Conservation (phyloP, 306 rosid genomes). For the Cicer pinnatifidum region DNA sequence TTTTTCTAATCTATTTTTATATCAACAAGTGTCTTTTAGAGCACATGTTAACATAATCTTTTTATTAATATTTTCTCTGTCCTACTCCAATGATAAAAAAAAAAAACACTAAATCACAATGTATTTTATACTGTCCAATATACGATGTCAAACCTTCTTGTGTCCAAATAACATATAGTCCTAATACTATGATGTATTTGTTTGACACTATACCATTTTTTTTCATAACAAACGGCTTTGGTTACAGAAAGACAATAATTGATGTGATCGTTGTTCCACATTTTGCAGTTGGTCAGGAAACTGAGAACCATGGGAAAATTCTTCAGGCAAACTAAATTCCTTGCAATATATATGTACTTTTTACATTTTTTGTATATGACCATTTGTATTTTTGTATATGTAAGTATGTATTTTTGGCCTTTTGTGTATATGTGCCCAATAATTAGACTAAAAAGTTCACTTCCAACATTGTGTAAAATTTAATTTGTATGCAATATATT, state of each 20-base stretch:
- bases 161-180: too few species aligned
- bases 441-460: constrained; percentile 36
- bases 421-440: constrained; percentile 35
- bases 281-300: constrained; percentile 68
- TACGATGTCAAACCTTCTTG: too few species aligned
- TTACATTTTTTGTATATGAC: constrained; percentile 20
- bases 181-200: neutral
- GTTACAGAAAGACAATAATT: constrained; percentile 26
- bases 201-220: neutral
- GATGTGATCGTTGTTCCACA: constrained; percentile 34
- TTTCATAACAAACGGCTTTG: constrained; percentile 8
- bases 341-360: neutral
- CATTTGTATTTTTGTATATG: constrained; percentile 21
- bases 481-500: constrained; percentile 37
- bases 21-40: too few species aligned
- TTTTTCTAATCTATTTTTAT: too few species aligned
- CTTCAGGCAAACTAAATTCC: constrained; percentile 67
- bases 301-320: constrained; percentile 63
- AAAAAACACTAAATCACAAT: too few species aligned
- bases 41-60: too few species aligned
- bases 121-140: too few species aligned
- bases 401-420: neutral
- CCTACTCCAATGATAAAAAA: too few species aligned
- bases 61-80: too few species aligned
- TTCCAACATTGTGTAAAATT: constrained; percentile 44